A percentile compares a stretch with the other conserved stretches of the same genome.
These are phyloP conservation scores for Dichomitus squalens DNA, from an alignment of 1,284 basidiomycete species.

Conservation along the genomic window DNA sequence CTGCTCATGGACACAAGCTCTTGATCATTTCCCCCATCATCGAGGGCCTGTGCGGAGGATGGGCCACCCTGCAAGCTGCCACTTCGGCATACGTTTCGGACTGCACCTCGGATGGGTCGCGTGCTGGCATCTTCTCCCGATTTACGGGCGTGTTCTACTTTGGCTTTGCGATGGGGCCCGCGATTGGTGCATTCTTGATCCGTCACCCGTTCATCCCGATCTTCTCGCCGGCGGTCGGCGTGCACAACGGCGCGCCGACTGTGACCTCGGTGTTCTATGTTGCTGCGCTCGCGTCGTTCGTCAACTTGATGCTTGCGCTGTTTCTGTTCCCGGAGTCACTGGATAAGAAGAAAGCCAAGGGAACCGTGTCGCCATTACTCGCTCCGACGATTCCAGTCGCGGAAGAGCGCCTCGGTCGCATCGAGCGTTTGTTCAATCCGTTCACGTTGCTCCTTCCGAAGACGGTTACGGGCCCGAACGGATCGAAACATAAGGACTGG, in stretches of 20 bases:
- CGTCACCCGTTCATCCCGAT: conserved; percentile 49
- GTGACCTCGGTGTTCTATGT: conserved; percentile 66
- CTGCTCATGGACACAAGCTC: conserved; percentile 69
- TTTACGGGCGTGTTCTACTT: conserved; percentile 73
- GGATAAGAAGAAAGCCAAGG: conserved; percentile 44
- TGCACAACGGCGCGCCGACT: conserved; percentile 31
- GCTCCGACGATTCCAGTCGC: conserved; percentile 28
- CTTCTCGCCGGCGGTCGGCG: conserved; percentile 29
- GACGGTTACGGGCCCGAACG: conserved; percentile 37
- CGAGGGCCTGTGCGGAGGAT: conserved; percentile 88
- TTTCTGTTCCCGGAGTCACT: conserved; percentile 70
- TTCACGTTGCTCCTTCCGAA: conserved; percentile 57
- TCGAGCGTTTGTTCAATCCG: conserved; percentile 47
- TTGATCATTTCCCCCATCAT: conserved; percentile 81
- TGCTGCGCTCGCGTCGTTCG: conserved; percentile 46
- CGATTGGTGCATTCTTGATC: conserved; percentile 74
- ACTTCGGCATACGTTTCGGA: conserved; percentile 87
- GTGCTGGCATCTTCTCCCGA: conserved; percentile 80
- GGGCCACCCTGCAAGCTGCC: conserved; percentile 77
- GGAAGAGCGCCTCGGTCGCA: conserved; percentile 22
- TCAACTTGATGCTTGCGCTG: conserved; percentile 54
- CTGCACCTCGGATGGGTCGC: conserved; percentile 82
- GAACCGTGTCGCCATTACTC: conserved; percentile 30
- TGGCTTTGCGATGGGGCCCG: conserved; percentile 75
- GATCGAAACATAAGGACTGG: conserved; percentile 51